Evolutionary conservation across 1,284 basidiomycete genomes (phyloP), one percentile per base, ranked within the genome.

Genomic region (Cutaneotrichosporon sp.): DNA sequence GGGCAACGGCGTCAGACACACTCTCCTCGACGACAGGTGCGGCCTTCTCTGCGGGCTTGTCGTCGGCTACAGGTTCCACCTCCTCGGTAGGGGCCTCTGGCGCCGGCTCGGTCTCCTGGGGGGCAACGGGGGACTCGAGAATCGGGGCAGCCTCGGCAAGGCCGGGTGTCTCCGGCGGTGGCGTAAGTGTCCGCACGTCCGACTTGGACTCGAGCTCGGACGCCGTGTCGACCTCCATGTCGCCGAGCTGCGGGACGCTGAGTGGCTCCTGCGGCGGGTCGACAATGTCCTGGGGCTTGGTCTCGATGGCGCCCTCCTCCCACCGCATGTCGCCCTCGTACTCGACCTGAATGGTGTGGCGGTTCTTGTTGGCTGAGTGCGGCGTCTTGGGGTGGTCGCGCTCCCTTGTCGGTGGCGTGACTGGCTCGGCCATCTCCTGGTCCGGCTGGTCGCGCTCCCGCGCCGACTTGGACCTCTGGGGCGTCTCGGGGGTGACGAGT

Each of bases 341-440:
- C 70, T 94, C 91, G 52, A 96, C 85, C 72, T 96, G 90, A 38
- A 94, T 89, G 2, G 91, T 94, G 74, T 94, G 90, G 14, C 86
- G 76, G 70, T 84, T 82, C 49, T 67, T 71, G 65, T 70, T 74
- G 47, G 67, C 51, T 49, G 69, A 65, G 67, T 72, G 58, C 40
- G 69, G 58, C 49, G 61, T 52, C 58, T 57, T 10, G 35, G 44
- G 36, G 17, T 20, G 37, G 17, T 33, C 35, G 21, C 22, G 17
- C 2, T 10, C 40, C n/a, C 23, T 13, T 15, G 33, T 36, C 3
- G 44, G 42, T 8, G 55, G 48, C 2, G 45, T 57, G 4, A 15
- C 9, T n/a, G 46, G 54, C 21, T 39, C 45, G 8, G 17, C 34
- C 41, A 21, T 23, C 34, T 45, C 46, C 10, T 33, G 15, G 33